Evolutionary conservation across 148 eudicot genomes (phyloP).

Genomic region (Silene conica): DNA sequence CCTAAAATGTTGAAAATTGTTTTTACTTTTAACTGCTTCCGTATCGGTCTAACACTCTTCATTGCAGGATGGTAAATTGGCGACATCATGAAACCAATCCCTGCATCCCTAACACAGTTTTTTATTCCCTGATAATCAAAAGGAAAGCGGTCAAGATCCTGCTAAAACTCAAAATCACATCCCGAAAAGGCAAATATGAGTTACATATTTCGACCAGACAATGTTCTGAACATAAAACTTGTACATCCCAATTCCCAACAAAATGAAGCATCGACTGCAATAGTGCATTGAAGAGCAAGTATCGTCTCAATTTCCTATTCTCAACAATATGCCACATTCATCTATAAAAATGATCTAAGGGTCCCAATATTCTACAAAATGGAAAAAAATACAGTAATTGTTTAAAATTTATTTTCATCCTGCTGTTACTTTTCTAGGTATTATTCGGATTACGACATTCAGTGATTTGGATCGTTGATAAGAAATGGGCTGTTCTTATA

Average conservation of each 20-base stretch:
- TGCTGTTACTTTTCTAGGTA: background rate
- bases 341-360: background rate
- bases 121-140: slow-evolving; percentile 51
- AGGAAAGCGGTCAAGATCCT: background rate
- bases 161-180: slow-evolving; percentile 5
- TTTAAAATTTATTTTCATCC: background rate
- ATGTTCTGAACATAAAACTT: too few relatives aligned
- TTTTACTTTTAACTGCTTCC: slow-evolving; percentile 81
- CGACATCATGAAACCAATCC: slow-evolving; percentile 98
- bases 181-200: background rate
- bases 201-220: too few relatives aligned
- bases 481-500: background rate
- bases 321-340: background rate
- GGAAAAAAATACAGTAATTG: background rate
- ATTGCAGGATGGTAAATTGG: slow-evolving; percentile 94
- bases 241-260: background rate
- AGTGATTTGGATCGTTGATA: background rate
- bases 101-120: slow-evolving; percentile 73
- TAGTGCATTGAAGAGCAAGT: too few relatives aligned
- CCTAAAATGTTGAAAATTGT: slow-evolving; percentile 94
- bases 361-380: background rate
- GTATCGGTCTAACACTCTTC: slow-evolving; percentile 84
- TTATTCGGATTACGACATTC: background rate
- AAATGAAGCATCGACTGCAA: background rate
- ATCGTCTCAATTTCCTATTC: too few relatives aligned